Conservation (phyloP, 2,329 filamentous ascomycete genomes). For the Exutisphaerella laricina region DNA sequence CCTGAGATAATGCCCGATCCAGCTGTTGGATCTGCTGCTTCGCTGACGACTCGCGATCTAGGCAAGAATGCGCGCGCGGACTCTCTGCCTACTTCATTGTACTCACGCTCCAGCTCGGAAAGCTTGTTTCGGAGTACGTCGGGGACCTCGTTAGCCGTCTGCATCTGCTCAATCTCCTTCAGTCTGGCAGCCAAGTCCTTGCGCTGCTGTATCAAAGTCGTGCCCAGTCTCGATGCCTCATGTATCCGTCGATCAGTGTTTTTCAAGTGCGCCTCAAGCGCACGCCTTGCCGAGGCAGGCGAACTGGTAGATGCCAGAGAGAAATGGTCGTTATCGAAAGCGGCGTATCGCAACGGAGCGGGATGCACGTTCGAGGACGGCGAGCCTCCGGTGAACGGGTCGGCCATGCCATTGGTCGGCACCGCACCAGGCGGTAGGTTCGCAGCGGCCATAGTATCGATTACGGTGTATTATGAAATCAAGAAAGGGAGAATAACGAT, state of each 20-base stretch:
- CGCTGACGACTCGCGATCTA: constrained; percentile 46
- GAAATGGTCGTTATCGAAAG: constrained; percentile 72
- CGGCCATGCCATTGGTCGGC: constrained; percentile 33
- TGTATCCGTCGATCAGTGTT: constrained; percentile 90
- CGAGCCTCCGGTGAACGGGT: constrained; percentile 43
- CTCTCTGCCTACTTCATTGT: constrained; percentile 87
- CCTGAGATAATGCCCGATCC: constrained; percentile 59
- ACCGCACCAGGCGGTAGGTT: constrained; percentile 39
- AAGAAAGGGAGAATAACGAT: constrained; percentile 8
- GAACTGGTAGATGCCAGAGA: constrained; percentile 70
- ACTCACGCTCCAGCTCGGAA: constrained; percentile 84
- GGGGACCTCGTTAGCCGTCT: constrained; percentile 63
- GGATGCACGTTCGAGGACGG: constrained; percentile 30
- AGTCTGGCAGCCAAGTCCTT: constrained; percentile 75
- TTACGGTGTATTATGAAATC: constrained; percentile 7
- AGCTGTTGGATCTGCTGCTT: constrained; percentile 25
- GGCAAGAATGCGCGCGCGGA: constrained; percentile 85
- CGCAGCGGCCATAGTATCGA: constrained; percentile 38
- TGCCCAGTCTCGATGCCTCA: constrained; percentile 84
- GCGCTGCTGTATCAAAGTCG: constrained; percentile 78
- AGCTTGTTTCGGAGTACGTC: constrained; percentile 78
- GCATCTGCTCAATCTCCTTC: constrained; percentile 72
- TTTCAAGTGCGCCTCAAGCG: constrained; percentile 81
- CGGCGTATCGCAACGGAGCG: constrained; percentile 64
- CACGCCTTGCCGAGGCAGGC: constrained; percentile 79